Base-by-base conservation (phyloP, 257 asterid genomes). In the Capsicum chinense region DNA sequence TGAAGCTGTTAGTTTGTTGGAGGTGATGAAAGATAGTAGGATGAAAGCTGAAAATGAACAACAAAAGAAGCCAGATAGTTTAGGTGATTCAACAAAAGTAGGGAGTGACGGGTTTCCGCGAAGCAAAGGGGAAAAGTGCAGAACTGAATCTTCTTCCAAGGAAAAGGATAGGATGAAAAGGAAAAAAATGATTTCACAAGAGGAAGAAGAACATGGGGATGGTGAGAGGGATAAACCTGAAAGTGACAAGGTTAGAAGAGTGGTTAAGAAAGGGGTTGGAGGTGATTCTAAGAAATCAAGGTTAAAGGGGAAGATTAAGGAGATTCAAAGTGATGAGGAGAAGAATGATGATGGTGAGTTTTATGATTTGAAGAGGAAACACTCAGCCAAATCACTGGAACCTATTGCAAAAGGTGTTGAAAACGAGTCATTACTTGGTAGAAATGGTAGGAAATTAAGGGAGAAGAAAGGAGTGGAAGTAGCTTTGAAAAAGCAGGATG, bases 301-400 rank as follows among this genome's bases (percentile, higher is more conserved):
- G 83, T 69, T 83, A 26, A 56, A 58, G 69, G 80, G 79, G 69
- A 81, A 59, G 70, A 39, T 5, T n/a, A 60, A 83, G 64, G 81
- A 47, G 60, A 54, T 15, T 80, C 63, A 39, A 59, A 71, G 73
- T 73, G 63, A 71, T n/a, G 84, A 78, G 44, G 80, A 73, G 80
- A 50, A 48, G 58, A 78, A 79, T 62, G 71, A 79, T 62, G 71
- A 42, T 83, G 85, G 63, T 60, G 17, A 56, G 56, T 14, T 14
- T 56, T 78, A 83, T 81, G 84, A 35, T 63, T 68, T 21, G 50
- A 64, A 15, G 88, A 70, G 71, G 83, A 80, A 50, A 7, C 73
- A 52, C 17, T 59, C 85, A 73, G 73, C 9, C 56, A 21, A 69
- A 56, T 80, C 64, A 26, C 52, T 8, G 37, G 47, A 82, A 57